Base-by-base conservation (phyloP, 805 yeast species). In the Yamadazyma ubonensis region DNA sequence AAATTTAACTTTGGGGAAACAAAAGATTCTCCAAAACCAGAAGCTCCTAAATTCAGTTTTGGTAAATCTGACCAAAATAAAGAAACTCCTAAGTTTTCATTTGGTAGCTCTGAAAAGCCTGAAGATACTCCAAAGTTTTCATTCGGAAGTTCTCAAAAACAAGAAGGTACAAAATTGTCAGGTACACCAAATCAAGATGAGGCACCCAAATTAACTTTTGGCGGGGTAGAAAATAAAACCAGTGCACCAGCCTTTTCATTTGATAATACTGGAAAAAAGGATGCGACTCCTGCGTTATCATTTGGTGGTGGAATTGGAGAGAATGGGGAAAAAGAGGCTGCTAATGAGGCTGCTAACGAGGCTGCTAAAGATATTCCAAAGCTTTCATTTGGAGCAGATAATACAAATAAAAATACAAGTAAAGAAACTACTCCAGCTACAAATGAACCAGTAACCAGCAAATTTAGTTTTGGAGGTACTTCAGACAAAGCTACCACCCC, bases 161-260 rank as follows among this genome's bases (percentile, higher is more conserved):
- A 26, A 26, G 37, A 38, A 20, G 39, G 14, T 5, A 18, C 38
- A 3, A 30, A n/a, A n/a, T n/a, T n/a, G n/a, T n/a, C n/a, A n/a
- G n/a, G n/a, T n/a, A n/a, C n/a, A n/a, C n/a, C n/a, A n/a, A n/a
- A n/a, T n/a, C n/a, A n/a, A n/a, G n/a, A n/a, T n/a, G n/a, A n/a
- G n/a, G n/a, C n/a, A n/a, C n/a, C n/a, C n/a, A n/a, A n/a, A n/a
- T n/a, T n/a, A n/a, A n/a, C n/a, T n/a, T n/a, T n/a, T n/a, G n/a
- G n/a, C n/a, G n/a, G n/a, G n/a, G n/a, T n/a, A n/a, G n/a, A n/a
- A n/a, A n/a, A n/a, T n/a, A n/a, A n/a, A n/a, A n/a, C n/a, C n/a
- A n/a, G n/a, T n/a, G n/a, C n/a, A n/a, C 42, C 12, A 25, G 37
- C 38, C 31, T 16, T 42, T 42, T 39, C 49, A 48, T 29, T 21